Evolutionary conservation across 129 eudicot genomes (phyloP).

Genomic region (Oenanthe sinensis): DNA sequence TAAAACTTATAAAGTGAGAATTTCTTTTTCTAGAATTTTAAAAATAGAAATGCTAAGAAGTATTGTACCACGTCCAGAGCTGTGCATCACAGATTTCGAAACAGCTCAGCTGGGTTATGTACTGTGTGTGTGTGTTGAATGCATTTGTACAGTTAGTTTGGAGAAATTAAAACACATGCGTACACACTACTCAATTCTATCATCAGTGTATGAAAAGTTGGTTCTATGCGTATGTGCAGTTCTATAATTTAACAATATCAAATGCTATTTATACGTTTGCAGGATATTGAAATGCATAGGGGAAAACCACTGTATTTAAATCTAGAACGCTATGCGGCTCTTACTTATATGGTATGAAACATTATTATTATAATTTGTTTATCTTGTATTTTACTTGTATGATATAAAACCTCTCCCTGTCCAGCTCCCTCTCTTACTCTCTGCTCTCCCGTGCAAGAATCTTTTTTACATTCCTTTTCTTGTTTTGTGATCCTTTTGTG

Average conservation of each 20-base stretch:
- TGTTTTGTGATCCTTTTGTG: neutral
- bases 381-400: neutral
- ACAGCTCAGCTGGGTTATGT: no score
- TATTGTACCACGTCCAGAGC: no score
- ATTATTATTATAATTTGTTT: conserved; percentile 15
- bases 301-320: conserved; percentile 89
- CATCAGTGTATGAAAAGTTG: neutral
- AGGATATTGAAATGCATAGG: conserved; percentile 85
- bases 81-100: no score
- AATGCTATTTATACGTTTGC: conserved; percentile 11
- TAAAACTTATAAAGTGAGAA: no score
- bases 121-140: no score
- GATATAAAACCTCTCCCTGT: neutral
- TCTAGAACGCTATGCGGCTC: conserved; percentile 84
- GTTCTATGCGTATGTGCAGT: neutral
- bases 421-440: neutral
- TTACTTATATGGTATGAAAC: conserved; percentile 65
- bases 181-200: no score
- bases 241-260: neutral
- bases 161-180: neutral
- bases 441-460: neutral
- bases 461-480: neutral
- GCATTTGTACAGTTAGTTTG: no score
- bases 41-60: no score
- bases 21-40: no score